These are phyloP conservation scores for Epichloe sp. DNA, from an alignment of 2,329 filamentous ascomycete genomes.

Conservation along the genomic window DNA sequence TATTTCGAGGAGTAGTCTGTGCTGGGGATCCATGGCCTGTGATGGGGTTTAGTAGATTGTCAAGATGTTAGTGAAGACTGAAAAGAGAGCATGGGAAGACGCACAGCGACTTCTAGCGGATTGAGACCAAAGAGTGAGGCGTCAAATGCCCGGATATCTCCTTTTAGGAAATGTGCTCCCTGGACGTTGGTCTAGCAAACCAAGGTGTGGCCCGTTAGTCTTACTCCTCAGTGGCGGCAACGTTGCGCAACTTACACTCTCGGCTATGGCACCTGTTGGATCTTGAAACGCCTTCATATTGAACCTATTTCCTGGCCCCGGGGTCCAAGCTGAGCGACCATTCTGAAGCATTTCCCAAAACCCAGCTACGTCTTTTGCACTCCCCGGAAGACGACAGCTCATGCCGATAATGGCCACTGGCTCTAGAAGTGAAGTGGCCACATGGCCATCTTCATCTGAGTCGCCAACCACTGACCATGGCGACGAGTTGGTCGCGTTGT, in stretches of 20 bases:
- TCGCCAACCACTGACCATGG: no score
- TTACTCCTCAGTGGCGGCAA: no score
- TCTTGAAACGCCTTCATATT: slow-evolving; percentile 27
- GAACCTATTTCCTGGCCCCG: slow-evolving; percentile 31
- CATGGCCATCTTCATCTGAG: no score
- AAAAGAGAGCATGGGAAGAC: slow-evolving; percentile 13
- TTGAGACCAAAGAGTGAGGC: slow-evolving; percentile 13
- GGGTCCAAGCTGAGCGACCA: slow-evolving; percentile 23
- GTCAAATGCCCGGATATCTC: slow-evolving; percentile 14
- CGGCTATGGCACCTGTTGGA: slow-evolving; percentile 7
- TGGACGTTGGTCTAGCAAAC: background rate
- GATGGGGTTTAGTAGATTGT: no score
- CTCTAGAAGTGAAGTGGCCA: background rate
- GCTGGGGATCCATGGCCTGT: slow-evolving; percentile 15
- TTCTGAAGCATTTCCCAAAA: slow-evolving; percentile 11
- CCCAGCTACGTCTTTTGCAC: slow-evolving; percentile 6
- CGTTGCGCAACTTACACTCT: no score
- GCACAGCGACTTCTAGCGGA: slow-evolving; percentile 7
- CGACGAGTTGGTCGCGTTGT: no score
- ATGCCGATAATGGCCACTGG: slow-evolving; percentile 14
- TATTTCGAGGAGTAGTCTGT: slow-evolving; percentile 14
- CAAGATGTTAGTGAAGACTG: no score
- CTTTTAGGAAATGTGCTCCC: slow-evolving; percentile 16
- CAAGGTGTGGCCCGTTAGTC: no score
- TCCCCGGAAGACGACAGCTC: slow-evolving; percentile 11